A percentile compares a stretch with the other conserved stretches of the same genome.
Evolutionary conservation across 2,329 filamentous ascomycete genomes (phyloP).

Genomic region (Metarhizium brunneum): DNA sequence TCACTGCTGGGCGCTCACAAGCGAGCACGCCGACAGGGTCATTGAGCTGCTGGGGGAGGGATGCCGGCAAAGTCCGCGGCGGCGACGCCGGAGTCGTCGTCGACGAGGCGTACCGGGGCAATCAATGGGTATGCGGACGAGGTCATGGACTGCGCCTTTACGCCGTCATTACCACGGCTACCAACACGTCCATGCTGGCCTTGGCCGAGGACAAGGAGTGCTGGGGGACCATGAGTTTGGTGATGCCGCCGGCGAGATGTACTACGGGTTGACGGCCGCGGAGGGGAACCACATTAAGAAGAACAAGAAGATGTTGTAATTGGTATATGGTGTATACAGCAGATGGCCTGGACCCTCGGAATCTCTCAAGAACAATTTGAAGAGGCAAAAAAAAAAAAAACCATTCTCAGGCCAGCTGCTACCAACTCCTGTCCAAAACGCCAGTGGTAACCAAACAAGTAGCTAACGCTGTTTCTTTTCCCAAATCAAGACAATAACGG

Average conservation of each 20-base stretch:
- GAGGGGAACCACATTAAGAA: slow-evolving; percentile 6
- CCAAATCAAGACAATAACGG: slow-evolving; percentile 32
- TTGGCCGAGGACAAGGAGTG: slow-evolving; percentile 13
- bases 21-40: slow-evolving; percentile 4
- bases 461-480: slow-evolving; percentile 12
- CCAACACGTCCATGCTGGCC: slow-evolving; percentile 15
- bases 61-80: slow-evolving; percentile 10
- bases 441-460: background rate
- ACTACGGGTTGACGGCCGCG: slow-evolving; percentile 15
- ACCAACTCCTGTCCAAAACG: background rate
- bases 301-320: background rate
- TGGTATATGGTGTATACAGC: background rate
- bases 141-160: slow-evolving; percentile 19
- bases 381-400: background rate
- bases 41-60: slow-evolving; percentile 16
- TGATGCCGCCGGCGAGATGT: slow-evolving; percentile 12
- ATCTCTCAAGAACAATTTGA: background rate
- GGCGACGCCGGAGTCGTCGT: slow-evolving; percentile 20
- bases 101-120: slow-evolving; percentile 13
- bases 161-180: slow-evolving; percentile 12
- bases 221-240: slow-evolving; percentile 8
- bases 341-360: background rate
- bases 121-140: slow-evolving; percentile 14
- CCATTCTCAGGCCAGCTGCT: background rate
- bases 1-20: no score